These are phyloP conservation scores for Diaporthe humulicola DNA, from an alignment of 2,329 filamentous ascomycete genomes.

Conservation along the genomic window DNA sequence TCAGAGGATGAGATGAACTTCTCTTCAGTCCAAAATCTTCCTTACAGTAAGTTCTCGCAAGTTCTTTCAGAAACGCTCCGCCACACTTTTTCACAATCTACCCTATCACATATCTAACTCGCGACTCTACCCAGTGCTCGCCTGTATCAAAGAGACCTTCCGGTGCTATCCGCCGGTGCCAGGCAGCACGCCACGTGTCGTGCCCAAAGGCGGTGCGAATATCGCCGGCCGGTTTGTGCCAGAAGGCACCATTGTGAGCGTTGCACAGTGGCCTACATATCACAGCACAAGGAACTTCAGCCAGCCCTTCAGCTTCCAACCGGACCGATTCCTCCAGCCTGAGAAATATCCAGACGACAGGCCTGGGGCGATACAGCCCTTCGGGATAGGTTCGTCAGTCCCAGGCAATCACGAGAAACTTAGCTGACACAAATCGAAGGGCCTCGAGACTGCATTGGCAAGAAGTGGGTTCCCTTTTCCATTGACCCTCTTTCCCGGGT, in stretches of 20 bases:
- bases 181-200: slow-evolving; percentile 46
- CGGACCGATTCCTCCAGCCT: slow-evolving; percentile 61
- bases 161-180: slow-evolving; percentile 51
- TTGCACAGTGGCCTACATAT: slow-evolving; percentile 60
- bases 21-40: slow-evolving; percentile 46
- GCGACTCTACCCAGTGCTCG: slow-evolving; percentile 43
- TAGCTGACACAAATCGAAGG: slow-evolving; percentile 47
- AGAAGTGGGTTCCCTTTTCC: slow-evolving; percentile 54
- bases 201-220: slow-evolving; percentile 49
- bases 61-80: neutral
- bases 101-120: neutral
- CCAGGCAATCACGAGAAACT: no score
- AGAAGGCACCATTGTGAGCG: slow-evolving; percentile 53
- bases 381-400: slow-evolving; percentile 54
- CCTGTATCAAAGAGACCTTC: slow-evolving; percentile 52
- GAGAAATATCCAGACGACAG: slow-evolving; percentile 56
- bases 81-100: no score
- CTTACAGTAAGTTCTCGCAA: slow-evolving; percentile 54
- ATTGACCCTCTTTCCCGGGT: neutral
- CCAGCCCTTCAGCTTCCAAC: slow-evolving; percentile 58
- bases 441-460: slow-evolving; percentile 63
- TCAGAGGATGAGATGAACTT: slow-evolving; percentile 53
- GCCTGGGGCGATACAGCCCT: slow-evolving; percentile 59
- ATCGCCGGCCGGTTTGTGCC: slow-evolving; percentile 51
- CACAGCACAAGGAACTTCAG: slow-evolving; percentile 59